Conservation (phyloP, 1,139 yeast genomes). For the Yamadazyma mexicana region DNA sequence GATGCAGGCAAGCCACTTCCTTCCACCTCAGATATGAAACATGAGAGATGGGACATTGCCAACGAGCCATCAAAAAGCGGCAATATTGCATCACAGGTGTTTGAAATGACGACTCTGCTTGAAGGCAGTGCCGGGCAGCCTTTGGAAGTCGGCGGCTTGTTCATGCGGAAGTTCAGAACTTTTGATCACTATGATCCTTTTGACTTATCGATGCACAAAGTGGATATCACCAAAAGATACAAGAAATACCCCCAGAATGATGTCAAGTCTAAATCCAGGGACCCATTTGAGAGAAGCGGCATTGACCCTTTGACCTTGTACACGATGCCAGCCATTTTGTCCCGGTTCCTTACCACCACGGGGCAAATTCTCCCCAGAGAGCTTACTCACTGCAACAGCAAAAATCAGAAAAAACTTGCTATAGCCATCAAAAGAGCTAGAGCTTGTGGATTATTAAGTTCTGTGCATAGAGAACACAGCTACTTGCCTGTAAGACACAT, state of each 20-base stretch:
- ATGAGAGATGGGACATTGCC: constrained; percentile 18
- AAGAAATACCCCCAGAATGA: constrained; percentile 15
- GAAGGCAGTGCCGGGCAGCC: constrained; percentile 25
- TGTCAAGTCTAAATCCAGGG: constrained; percentile 12
- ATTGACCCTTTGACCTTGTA: constrained; percentile 67
- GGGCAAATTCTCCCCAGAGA: constrained; percentile 70
- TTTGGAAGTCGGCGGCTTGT: constrained; percentile 21
- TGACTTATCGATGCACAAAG: constrained; percentile 63
- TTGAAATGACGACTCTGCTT: constrained; percentile 31
- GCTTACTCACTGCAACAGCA: constrained; percentile 62
- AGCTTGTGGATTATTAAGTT: constrained; percentile 63
- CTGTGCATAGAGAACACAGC: constrained; percentile 56
- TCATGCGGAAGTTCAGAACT: constrained; percentile 40
- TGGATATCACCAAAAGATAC: constrained; percentile 37
- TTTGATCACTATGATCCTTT: constrained; percentile 68
- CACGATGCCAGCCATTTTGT: constrained; percentile 62
- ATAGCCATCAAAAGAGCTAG: constrained; percentile 72
- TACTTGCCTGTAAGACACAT: constrained; percentile 42
- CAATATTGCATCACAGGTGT: constrained; percentile 19
- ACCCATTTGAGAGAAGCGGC: constrained; percentile 55
- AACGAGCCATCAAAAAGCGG: not conserved
- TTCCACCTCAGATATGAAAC: constrained; percentile 32
- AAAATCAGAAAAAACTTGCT: constrained; percentile 63
- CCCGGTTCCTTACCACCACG: constrained; percentile 56
- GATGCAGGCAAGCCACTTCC: constrained; percentile 7